These are phyloP conservation scores for Silene noctiflora DNA, from an alignment of 179 eudicot genomes.

Conservation along the genomic window DNA sequence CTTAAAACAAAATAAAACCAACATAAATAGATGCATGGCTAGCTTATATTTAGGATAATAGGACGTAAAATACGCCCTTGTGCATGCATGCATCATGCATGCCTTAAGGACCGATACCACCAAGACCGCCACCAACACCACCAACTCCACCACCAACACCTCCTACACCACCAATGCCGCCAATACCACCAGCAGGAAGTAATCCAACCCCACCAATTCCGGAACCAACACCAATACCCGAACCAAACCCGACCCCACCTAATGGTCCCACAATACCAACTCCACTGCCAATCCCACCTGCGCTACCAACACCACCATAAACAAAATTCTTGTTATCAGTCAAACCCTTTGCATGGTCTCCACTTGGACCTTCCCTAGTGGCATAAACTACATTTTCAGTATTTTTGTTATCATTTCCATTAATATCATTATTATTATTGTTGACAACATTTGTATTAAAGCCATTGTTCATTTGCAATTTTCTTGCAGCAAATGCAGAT, in stretches of 20 bases:
- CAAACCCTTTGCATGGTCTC: background rate
- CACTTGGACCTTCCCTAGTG: constrained; percentile 16
- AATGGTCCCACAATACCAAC: constrained; percentile 24
- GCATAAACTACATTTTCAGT: constrained; percentile 10
- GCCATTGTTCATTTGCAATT: constrained; percentile 17
- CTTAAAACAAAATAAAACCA: no score
- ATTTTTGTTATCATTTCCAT: background rate
- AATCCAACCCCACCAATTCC: constrained; percentile 23
- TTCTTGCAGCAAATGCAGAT: constrained; percentile 22
- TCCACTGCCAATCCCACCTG: constrained; percentile 13
- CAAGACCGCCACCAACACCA: no score
- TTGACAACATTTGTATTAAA: background rate
- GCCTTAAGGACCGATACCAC: no score
- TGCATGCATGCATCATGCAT: no score
- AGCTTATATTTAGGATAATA: no score
- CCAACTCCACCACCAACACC: no score
- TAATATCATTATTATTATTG: background rate
- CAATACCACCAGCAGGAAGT: constrained; percentile 19
- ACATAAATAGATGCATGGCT: no score
- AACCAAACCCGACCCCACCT: constrained; percentile 18
- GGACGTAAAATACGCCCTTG: no score
- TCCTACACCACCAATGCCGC: constrained; percentile 11
- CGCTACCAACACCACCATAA: constrained; percentile 21
- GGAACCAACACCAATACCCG: constrained; percentile 15
- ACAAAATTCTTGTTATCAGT: constrained; percentile 23